A percentile compares a stretch with the other conserved stretches of the same genome.
phyloP scores from a whole-genome alignment of 257 asterid species.

The Henckelia pumila region DNA sequence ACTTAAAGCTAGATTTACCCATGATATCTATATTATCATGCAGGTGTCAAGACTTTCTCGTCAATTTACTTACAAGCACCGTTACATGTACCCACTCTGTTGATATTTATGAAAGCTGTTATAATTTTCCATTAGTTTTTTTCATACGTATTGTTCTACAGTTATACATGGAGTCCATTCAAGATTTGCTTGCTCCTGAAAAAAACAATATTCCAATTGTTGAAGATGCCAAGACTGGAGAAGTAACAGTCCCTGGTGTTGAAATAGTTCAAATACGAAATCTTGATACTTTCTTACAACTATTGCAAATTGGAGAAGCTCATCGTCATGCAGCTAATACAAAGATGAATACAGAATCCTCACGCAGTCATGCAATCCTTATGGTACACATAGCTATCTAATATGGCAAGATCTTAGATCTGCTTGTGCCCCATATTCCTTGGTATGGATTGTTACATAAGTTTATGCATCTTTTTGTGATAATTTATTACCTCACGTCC shows the following conservation, averaged over 20 bases:
- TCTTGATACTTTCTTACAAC: conserved; percentile 64
- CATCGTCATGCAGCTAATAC: conserved; percentile 94
- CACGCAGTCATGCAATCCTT: conserved; percentile 94
- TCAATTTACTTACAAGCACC: not conserved
- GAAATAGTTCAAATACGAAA: conserved; percentile 62
- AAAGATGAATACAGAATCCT: conserved; percentile 82
- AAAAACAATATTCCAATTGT: conserved; percentile 70
- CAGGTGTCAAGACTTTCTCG: no score
- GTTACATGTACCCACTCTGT: not conserved
- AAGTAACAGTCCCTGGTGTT: conserved; percentile 75
- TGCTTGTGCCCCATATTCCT: not conserved
- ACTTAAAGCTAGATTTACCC: not conserved
- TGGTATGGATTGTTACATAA: not conserved
- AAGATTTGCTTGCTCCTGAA: conserved; percentile 93
- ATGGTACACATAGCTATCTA: conserved; percentile 45
- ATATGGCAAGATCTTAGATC: conserved; percentile 9
- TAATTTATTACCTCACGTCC: conserved; percentile 11
- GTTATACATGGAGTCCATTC: conserved; percentile 88
- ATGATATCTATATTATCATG: no score
- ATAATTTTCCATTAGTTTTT: conserved; percentile 6
- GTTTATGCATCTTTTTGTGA: not conserved
- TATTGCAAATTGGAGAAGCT: conserved; percentile 73
- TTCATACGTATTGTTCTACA: conserved; percentile 25
- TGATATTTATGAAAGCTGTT: not conserved
- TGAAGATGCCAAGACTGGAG: conserved; percentile 87